Percentiles rank a stretch among this genome's conserved stretches.
Evolutionary conservation across 2,329 filamentous ascomycete species (phyloP).

Genomic region (Diaporthe sp.): DNA sequence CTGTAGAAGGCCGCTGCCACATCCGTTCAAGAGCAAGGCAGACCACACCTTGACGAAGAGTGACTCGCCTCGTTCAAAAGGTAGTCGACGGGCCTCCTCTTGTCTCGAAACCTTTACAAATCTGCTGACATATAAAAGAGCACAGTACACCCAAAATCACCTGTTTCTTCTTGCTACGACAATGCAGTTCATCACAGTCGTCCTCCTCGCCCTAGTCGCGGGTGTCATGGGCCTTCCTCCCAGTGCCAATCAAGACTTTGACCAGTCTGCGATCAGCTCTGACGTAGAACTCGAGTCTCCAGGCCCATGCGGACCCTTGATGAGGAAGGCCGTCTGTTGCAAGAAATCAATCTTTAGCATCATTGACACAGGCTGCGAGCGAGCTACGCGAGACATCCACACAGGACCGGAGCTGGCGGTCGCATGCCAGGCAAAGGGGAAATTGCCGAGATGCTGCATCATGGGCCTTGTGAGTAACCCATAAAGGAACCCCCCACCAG

Average conservation of each 20-base stretch:
- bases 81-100: not conserved
- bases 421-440: not conserved
- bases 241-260: not conserved
- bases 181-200: not conserved
- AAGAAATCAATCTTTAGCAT: not conserved
- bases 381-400: not conserved
- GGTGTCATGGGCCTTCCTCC: not conserved
- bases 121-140: not conserved
- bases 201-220: not conserved
- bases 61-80: not conserved
- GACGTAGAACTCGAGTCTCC: too few relatives aligned
- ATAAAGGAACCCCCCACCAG: accelerated
- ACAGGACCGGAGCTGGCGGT: not conserved
- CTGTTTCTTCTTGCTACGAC: not conserved
- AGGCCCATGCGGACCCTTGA: not conserved
- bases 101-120: not conserved
- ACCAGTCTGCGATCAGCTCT: not conserved
- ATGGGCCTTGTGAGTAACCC: not conserved
- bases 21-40: not conserved
- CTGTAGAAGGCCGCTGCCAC: not conserved
- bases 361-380: not conserved
- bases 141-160: not conserved
- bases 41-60: not conserved
- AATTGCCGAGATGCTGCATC: not conserved
- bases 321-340: constrained; percentile 1